Evolutionary conservation across 305 asterid species (phyloP).

Genomic region (Striga hermonthica): DNA sequence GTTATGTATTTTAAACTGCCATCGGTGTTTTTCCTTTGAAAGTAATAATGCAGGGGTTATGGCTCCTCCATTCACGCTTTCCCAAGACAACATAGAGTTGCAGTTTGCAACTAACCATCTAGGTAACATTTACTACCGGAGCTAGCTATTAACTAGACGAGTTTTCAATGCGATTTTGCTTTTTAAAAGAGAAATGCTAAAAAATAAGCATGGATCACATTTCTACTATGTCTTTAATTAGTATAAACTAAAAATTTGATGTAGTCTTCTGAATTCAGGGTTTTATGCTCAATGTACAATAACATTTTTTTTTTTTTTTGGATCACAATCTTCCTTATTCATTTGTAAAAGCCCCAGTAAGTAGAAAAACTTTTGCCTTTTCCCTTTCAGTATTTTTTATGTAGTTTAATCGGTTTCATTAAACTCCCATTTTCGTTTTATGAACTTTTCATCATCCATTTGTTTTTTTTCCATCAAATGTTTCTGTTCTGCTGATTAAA

Average conservation of each 20-base stretch:
- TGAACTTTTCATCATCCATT: neutral
- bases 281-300: too few relatives aligned
- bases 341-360: neutral
- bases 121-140: conserved; percentile 36
- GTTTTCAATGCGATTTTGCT: neutral
- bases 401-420: neutral
- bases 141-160: too few relatives aligned
- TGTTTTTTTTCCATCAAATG: neutral
- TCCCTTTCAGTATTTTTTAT: neutral
- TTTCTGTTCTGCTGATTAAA: neutral
- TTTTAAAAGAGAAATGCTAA: neutral
- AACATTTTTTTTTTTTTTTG: too few relatives aligned
- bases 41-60: conserved; percentile 96
- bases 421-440: neutral
- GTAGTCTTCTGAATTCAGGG: neutral
- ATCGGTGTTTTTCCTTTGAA: conserved; percentile 21
- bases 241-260: neutral
- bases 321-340: neutral
- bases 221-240: neutral
- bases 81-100: conserved; percentile 73
- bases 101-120: conserved; percentile 93
- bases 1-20: conserved; percentile 29
- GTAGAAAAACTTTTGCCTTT: neutral
- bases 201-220: neutral
- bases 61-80: conserved; percentile 80